These are phyloP conservation scores for Hypoxylon subgilvum DNA, from an alignment of 495 filamentous ascomycete species.

Conservation along the genomic window DNA sequence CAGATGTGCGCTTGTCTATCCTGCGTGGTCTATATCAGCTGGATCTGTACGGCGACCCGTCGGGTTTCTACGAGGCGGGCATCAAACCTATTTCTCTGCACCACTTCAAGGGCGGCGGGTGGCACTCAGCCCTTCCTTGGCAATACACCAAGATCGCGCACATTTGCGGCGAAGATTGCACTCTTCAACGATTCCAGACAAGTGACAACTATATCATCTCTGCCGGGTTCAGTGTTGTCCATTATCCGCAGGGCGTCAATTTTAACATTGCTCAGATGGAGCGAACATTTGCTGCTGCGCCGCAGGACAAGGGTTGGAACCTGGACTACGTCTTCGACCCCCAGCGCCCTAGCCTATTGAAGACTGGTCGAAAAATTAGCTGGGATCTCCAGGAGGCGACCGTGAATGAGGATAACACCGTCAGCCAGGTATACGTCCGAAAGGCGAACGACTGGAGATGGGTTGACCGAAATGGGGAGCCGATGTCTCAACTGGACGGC, in stretches of 20 bases:
- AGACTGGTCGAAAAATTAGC: conserved; percentile 58
- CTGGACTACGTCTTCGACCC: conserved; percentile 59
- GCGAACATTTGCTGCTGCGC: conserved; percentile 66
- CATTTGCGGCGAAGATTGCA: conserved; percentile 68
- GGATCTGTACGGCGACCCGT: conserved; percentile 68
- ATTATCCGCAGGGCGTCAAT: conserved; percentile 63
- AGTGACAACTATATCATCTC: conserved; percentile 67
- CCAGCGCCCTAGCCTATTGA: conserved; percentile 51
- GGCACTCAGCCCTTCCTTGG: conserved; percentile 60
- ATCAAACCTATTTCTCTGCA: conserved; percentile 68
- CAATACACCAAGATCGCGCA: conserved; percentile 70
- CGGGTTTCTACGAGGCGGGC: conserved; percentile 72
- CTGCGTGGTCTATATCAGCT: conserved; percentile 70
- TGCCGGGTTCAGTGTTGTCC: conserved; percentile 69
- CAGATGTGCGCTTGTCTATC: conserved; percentile 63
- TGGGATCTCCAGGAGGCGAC: conserved; percentile 60
- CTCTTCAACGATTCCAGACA: conserved; percentile 70
- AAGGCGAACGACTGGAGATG: conserved; percentile 56
- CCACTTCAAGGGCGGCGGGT: conserved; percentile 66
- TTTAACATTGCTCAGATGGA: conserved; percentile 69
- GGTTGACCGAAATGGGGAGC: conserved; percentile 49
- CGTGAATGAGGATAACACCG: conserved; percentile 49
- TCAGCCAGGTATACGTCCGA: conserved; percentile 56
- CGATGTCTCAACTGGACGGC: conserved; percentile 56
- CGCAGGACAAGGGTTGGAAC: conserved; percentile 60